Evolutionary conservation across 306 rosid genomes (phyloP).

Genomic region (Psophocarpus tetragonolobus): DNA sequence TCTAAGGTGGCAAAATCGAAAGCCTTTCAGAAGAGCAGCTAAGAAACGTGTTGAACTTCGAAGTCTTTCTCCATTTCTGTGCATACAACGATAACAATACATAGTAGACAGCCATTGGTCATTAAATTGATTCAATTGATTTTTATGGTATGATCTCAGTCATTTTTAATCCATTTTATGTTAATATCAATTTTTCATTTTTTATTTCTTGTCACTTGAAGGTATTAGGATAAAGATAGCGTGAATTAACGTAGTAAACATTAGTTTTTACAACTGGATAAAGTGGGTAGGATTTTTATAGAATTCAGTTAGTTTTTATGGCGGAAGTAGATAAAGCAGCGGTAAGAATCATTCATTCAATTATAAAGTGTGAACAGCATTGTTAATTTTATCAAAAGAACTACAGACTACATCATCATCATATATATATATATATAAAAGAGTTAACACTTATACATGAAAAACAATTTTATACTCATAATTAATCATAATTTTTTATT

Average conservation of each 20-base stretch:
- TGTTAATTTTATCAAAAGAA: no score
- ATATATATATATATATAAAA: no score
- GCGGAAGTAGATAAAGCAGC: neutral
- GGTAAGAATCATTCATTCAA: slow-evolving; percentile 6
- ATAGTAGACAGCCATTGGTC: slow-evolving; percentile 42
- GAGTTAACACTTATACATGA: no score
- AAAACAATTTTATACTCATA: no score
- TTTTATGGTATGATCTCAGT: slow-evolving; percentile 39
- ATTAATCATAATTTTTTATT: no score
- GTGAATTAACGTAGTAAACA: neutral
- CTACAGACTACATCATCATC: no score
- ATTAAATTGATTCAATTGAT: slow-evolving; percentile 81
- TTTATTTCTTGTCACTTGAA: slow-evolving; percentile 17
- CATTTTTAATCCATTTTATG: slow-evolving; percentile 36
- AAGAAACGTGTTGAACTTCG: slow-evolving; percentile 68
- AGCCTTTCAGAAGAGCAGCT: slow-evolving; percentile 81
- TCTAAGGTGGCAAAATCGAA: slow-evolving; percentile 83
- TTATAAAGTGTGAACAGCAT: no score
- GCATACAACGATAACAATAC: slow-evolving; percentile 38
- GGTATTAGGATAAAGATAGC: neutral
- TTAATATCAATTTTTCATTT: slow-evolving; percentile 14
- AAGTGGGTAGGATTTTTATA: neutral
- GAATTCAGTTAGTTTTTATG: neutral
- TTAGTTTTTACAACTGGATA: neutral
- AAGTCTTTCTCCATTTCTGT: slow-evolving; percentile 58